These are phyloP conservation scores for Onygena corvina DNA, from an alignment of 2,329 filamentous ascomycete genomes.

Conservation along the genomic window DNA sequence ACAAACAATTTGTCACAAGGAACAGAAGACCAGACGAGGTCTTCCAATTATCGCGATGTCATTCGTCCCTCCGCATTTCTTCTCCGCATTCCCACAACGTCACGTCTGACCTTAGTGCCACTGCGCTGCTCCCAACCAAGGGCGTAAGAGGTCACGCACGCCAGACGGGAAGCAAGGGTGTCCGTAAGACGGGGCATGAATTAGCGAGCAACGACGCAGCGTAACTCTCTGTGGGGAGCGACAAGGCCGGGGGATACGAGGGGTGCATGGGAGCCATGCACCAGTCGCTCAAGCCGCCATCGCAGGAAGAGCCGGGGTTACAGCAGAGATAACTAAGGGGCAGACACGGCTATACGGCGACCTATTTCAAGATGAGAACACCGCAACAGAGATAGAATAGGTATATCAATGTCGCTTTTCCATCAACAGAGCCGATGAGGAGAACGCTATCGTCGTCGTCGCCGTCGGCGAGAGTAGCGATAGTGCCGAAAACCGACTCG, in stretches of 20 bases:
- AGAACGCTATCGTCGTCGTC: no score
- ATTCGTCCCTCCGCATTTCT: neutral
- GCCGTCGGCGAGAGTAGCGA: no score
- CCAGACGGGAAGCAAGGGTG: conserved; percentile 1
- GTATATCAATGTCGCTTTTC: no score
- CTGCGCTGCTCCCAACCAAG: neutral
- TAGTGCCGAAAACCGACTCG: no score
- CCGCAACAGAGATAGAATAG: no score
- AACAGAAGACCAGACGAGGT: no score
- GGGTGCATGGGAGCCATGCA: neutral
- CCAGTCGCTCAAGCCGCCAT: neutral
- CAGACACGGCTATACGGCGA: neutral
- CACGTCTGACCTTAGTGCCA: neutral
- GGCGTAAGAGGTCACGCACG: neutral
- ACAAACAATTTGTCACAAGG: no score
- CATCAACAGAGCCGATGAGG: no score
- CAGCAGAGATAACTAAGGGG: neutral
- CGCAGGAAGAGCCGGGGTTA: neutral
- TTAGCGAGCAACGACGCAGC: neutral
- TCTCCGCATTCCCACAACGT: conserved; percentile 3
- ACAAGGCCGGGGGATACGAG: neutral
- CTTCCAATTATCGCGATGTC: neutral
- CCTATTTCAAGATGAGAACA: no score
- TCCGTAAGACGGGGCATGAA: neutral
- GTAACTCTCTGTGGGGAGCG: conserved; percentile 2